Evolutionary conservation across 257 asterid species (phyloP).

Genomic region (Petrea volubilis): DNA sequence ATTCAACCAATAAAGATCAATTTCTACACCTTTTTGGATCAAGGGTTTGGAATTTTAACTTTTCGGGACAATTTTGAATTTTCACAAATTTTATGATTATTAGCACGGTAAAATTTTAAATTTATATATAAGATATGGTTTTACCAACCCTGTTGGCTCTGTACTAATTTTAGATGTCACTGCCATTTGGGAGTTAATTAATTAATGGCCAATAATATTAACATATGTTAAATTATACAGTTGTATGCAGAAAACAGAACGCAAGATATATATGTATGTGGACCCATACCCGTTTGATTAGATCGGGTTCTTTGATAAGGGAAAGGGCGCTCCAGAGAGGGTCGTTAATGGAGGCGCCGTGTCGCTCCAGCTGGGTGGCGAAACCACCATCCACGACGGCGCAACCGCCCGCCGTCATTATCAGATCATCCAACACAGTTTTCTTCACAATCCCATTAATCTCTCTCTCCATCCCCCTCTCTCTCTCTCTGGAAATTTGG

Average conservation of each 20-base stretch:
- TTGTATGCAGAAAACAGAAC: background rate
- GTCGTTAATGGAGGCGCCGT: constrained; percentile 76
- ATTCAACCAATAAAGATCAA: background rate
- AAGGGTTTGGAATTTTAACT: too few species aligned
- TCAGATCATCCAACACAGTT: constrained; percentile 44
- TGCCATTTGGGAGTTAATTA: too few species aligned
- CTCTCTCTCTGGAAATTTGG: background rate
- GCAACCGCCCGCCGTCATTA: constrained; percentile 68
- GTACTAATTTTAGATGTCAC: too few species aligned
- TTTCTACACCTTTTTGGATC: background rate
- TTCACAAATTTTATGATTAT: too few species aligned
- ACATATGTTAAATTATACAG: too few species aligned
- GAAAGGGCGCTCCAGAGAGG: constrained; percentile 90
- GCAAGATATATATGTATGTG: background rate
- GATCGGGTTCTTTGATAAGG: constrained; percentile 64
- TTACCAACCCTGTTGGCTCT: too few species aligned
- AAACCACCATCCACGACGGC: constrained; percentile 90
- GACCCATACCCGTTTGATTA: constrained; percentile 53
- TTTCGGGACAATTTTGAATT: too few species aligned
- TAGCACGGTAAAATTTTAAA: background rate
- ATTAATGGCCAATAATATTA: too few species aligned
- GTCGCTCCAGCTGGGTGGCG: constrained; percentile 73
- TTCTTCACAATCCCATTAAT: background rate
- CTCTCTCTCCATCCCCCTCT: constrained; percentile 42
- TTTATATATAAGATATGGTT: background rate